Base-by-base conservation (phyloP, 208 protist genomes). In the Angomonas ambiguus region DNA sequence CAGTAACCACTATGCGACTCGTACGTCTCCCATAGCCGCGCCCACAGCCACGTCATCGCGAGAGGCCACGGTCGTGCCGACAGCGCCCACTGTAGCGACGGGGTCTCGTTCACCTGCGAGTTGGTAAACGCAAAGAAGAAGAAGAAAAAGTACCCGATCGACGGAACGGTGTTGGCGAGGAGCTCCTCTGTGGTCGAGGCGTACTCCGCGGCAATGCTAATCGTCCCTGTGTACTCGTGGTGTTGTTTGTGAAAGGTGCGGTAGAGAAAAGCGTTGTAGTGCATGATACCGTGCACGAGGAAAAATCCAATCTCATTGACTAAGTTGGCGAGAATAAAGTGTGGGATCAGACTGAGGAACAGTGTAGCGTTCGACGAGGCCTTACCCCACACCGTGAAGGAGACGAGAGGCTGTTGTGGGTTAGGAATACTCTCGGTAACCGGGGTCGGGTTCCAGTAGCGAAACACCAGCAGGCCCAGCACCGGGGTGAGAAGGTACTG, bases 1-100 rank as follows among this genome's bases (percentile, higher is more conserved):
- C 77, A 86, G 79, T 88, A 88, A 11, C 82, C 82, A 35, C 72
- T 81, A 66, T 88, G 80, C 20, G 71, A 61, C 62, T 87, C 79
- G 72, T 83, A 87, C 13, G 80, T 85, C 57, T 90, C 80, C 53
- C 69, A 72, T 49, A 87, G 53, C 11, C 80, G 67, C 10, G 64
- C 76, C 70, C 71, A 82, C 55, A 82, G 69, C 72, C 74, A 83
- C 28, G 78, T 76, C 32, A 77, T 69, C 49, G 84, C 71, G 56
- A 82, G 69, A 20, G 77, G 77, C 71, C 71, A 83, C 55, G 68
- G 69, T 2, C 68, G 71, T 51, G 72, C 75, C 6, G 75, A 35
- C 41, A n/a, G 41, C 45, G 22, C 55, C 62, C 22, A 59, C 25
- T 18, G 56, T 58, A 48, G 41, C 11, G 18, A 18, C 18, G 41